Evolutionary conservation across 78 protist species (phyloP), one percentile per base, ranked within the genome.

Genomic region (Dictyostelium discoideum): DNA sequence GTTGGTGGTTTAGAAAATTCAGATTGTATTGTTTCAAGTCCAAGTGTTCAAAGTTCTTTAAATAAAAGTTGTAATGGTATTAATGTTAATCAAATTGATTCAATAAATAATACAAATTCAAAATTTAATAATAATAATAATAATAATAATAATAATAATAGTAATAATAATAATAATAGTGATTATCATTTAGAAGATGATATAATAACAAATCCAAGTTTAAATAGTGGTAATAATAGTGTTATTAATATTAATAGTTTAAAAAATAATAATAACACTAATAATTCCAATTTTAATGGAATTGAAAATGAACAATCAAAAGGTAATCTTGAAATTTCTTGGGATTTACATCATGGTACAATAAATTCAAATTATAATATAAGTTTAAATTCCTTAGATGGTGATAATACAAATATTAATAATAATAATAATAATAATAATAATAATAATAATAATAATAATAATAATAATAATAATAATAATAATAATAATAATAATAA

Each of bases 381-480:
- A 22, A 78, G 60, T 42, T 42, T 42, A 42, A 78, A 42, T 78
- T 42, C 48, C 14, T 39, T 42, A 14, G 60, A 78, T 78, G 60
- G 37, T 76, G 22, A 76, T 76, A 76, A 76, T 76, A 76, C 32
- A n/a, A 78, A 40, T 40, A 78, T 32, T 77, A 40, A 16, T 77
- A 77, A 77, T 77, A 77, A 77, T 77, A 77, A 77, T 40, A 77
- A 77, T 40, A 77, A 77, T 77, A 77, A 77, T 40, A 77, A 78
- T 40, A 78, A 42, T 22, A 78, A 78, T 40, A 73, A 73, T 32
- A 73, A 26, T 73, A 73, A 32, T 73, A 73, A 32, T 32, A 24
- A 13, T 8, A 73, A 73, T 73, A 29, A 32, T 9, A 9, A 29
- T 13, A 14, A 73, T 11, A 73, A 73, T 73, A 29, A n/a, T 26